These are phyloP conservation scores for Ustilago lituana DNA, from an alignment of 1,284 basidiomycete genomes.

Conservation along the genomic window DNA sequence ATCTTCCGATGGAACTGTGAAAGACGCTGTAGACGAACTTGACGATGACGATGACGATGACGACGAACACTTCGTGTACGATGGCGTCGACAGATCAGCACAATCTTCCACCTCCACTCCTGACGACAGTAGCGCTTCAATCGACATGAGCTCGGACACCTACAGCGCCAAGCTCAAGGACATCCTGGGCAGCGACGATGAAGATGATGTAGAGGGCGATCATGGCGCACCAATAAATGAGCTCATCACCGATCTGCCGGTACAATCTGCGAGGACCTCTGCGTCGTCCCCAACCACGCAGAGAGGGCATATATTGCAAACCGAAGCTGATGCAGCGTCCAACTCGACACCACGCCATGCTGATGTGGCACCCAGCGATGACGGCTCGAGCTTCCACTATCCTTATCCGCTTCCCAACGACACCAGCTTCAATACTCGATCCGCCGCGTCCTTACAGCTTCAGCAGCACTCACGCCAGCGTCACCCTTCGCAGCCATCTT, in stretches of 20 bases:
- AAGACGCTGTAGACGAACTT: not conserved
- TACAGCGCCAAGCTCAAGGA: constrained; percentile 50
- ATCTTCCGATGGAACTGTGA: not conserved
- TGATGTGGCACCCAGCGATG: constrained; percentile 21
- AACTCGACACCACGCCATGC: constrained; percentile 13
- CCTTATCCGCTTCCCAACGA: constrained; percentile 32
- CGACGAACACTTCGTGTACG: constrained; percentile 77
- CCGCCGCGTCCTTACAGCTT: constrained; percentile 19
- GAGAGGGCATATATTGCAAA: not conserved
- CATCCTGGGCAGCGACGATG: constrained; percentile 54
- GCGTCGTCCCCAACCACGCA: constrained; percentile 24
- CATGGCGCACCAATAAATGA: not conserved
- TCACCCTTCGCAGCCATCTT: constrained; percentile 19
- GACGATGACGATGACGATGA: constrained; percentile 70
- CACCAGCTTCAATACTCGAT: constrained; percentile 40
- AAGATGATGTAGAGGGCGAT: constrained; percentile 6
- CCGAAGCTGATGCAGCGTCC: constrained; percentile 15
- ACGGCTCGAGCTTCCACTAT: constrained; percentile 34
- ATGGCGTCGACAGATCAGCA: constrained; percentile 72
- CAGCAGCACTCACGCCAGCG: constrained; percentile 12
- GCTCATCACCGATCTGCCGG: not conserved
- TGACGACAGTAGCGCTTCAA: constrained; percentile 25
- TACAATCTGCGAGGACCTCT: not conserved
- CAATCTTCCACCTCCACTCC: constrained; percentile 7
- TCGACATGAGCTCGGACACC: constrained; percentile 35